phyloP scores from a whole-genome alignment of 805 yeast genomes.

The Trichomonascus vanleenenianus region DNA sequence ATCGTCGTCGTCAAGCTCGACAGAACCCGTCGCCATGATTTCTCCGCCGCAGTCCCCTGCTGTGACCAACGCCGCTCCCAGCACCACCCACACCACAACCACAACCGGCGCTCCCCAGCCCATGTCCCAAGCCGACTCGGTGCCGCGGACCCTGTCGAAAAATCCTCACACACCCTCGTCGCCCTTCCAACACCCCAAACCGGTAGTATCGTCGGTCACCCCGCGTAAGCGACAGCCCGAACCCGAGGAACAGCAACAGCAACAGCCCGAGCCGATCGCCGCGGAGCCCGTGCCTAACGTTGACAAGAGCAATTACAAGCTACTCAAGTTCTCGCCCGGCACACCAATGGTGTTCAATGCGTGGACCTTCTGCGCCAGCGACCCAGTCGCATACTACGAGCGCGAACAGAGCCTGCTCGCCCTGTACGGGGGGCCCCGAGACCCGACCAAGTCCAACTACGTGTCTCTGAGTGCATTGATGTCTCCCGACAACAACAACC shows the following conservation, averaged over 20 bases:
- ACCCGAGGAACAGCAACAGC: neutral
- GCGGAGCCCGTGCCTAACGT: neutral
- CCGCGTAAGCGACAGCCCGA: neutral
- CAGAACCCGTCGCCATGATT: neutral
- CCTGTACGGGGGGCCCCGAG: conserved; percentile 21
- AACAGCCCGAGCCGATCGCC: neutral
- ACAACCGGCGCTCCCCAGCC: neutral
- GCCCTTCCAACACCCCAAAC: neutral
- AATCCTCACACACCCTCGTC: neutral
- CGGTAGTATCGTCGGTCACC: neutral
- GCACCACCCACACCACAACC: neutral
- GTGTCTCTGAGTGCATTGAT: conserved; percentile 7
- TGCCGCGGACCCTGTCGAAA: neutral
- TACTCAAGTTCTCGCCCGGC: conserved; percentile 13
- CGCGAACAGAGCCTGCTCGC: conserved; percentile 25
- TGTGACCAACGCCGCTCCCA: neutral
- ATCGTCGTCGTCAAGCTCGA: neutral
- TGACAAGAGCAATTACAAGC: neutral
- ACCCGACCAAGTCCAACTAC: conserved; percentile 27
- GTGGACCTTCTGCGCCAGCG: conserved; percentile 23
- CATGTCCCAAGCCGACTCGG: neutral
- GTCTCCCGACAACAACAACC: conserved; percentile 6
- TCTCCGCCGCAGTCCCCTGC: conserved; percentile 1
- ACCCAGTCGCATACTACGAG: conserved; percentile 24
- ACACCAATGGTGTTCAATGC: conserved; percentile 23